Evolutionary conservation across 371 early-diverging fungal species (phyloP).

Genomic region (Mucor circinelloides): DNA sequence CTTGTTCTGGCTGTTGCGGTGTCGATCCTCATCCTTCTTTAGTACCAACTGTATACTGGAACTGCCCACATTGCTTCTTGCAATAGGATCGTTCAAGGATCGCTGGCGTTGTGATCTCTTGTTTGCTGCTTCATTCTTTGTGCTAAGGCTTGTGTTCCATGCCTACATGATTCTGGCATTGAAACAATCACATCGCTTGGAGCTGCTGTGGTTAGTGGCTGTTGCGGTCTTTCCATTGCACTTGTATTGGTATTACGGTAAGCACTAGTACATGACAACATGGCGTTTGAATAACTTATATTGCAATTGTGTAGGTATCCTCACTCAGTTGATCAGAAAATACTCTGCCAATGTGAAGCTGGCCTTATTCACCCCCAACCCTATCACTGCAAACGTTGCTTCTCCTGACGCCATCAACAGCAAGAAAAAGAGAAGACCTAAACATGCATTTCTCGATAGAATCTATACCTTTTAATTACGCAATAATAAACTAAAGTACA

Average conservation of each 20-base stretch:
- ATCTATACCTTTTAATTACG: conserved; percentile 22
- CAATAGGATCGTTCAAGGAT: conserved; percentile 37
- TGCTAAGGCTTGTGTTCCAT: conserved; percentile 47
- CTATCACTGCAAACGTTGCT: neutral
- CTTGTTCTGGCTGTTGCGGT: conserved; percentile 32
- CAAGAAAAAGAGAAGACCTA: conserved; percentile 4
- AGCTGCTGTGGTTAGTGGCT: conserved; percentile 22
- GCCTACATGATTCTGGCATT: conserved; percentile 38
- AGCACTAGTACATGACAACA: neutral
- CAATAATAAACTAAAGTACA: conserved; percentile 43
- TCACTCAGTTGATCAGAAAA: conserved; percentile 7
- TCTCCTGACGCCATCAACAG: neutral
- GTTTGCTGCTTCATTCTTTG: conserved; percentile 42
- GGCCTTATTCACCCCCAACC: neutral
- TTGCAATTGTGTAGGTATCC: conserved; percentile 1
- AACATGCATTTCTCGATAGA: conserved; percentile 19
- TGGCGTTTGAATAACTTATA: neutral
- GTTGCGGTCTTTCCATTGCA: conserved; percentile 40
- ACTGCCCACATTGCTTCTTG: conserved; percentile 39
- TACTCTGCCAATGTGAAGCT: neutral
- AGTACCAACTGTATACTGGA: conserved; percentile 40
- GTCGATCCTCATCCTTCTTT: conserved; percentile 32
- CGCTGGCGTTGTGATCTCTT: conserved; percentile 37
- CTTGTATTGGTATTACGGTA: conserved; percentile 53
- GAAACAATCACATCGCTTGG: conserved; percentile 22